A percentile compares a stretch with the other conserved stretches of the same genome.
These are phyloP conservation scores for Iberis amara DNA, from an alignment of 441 rosid genomes.

Conservation along the genomic window DNA sequence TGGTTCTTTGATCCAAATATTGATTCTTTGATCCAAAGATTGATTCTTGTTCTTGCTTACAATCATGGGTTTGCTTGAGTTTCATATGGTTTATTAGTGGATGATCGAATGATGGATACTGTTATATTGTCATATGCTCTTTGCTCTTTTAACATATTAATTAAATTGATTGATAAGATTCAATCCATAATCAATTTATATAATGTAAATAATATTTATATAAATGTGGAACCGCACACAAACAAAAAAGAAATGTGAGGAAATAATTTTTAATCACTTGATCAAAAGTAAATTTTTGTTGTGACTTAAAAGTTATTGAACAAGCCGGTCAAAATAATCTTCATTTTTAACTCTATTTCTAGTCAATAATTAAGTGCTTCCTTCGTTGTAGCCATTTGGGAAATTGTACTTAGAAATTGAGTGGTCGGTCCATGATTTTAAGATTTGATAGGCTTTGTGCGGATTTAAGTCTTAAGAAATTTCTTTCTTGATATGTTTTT, in stretches of 20 bases:
- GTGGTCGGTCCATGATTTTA: slow-evolving; percentile 18
- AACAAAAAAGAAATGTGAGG: slow-evolving; percentile 21
- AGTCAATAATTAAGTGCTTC: slow-evolving; percentile 29
- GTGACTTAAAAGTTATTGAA: not conserved
- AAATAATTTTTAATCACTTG: too few species aligned
- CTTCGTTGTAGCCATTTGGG: slow-evolving; percentile 15
- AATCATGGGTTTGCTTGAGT: slow-evolving; percentile 23
- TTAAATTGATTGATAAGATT: too few species aligned
- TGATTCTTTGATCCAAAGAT: slow-evolving; percentile 2
- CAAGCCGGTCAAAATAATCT: slow-evolving; percentile 28
- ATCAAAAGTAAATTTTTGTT: not conserved
- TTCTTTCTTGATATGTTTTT: slow-evolving; percentile 13
- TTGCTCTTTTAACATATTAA: not conserved
- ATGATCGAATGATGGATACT: slow-evolving; percentile 17
- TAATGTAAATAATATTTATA: too few species aligned
- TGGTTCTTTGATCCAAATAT: slow-evolving; percentile 6
- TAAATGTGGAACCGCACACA: too few species aligned
- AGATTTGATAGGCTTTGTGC: not conserved
- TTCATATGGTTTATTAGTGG: too few species aligned
- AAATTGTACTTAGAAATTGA: slow-evolving; percentile 13
- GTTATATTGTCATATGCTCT: slow-evolving; percentile 18
- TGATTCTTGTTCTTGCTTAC: slow-evolving; percentile 3
- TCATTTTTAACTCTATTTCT: slow-evolving; percentile 15
- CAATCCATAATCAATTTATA: too few species aligned
- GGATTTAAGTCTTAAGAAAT: too few species aligned